Evolutionary conservation across 164 flowering plant genomes (phyloP), one percentile per base, ranked within the genome.

Genomic region (Macadamia integrifolia): DNA sequence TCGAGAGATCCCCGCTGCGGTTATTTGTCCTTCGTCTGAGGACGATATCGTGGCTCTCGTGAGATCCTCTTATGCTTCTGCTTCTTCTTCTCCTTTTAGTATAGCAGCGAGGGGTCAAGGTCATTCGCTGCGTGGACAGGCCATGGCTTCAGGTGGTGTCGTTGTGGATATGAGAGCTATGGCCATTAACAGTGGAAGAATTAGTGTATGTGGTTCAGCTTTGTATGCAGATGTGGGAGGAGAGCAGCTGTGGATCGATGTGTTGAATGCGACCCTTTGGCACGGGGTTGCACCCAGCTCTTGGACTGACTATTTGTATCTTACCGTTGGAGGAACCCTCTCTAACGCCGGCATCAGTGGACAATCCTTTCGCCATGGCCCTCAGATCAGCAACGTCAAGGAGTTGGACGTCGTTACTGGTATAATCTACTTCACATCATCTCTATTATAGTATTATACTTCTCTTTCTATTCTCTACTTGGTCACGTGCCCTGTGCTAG

Each of bases 301-400:
- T 2, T 93, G 94, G 96, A 91, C 98, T 0, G 98, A 93, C 67
- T 93, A 93, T 69, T 73, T 93, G 80, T 81, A 89, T 69, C 79
- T 93, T 0, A 86, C 87, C 1, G 94, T 93, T 13, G 98, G 97
- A 6, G 98, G 98, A 15, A 93, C 98, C 13, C 85, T 93, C 5
- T 91, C 97, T 3, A 91, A 91, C 62, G 97, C 87, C 12, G 97
- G 97, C n/a, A 86, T 88, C 8, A 84, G 97, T 49, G 97, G 97
- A 9, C 96, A 91, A 58, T 64, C 87, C 0, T 92, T 88, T 61
- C 79, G 79, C 0, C 78, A 83, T 74, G 98, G 98, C 13, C 98
- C 98, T 71, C 97, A 91, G 79, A 90, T 93, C 60, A 81, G 76
- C 78, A 91, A 88, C 70, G 97, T 93, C 4, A 61, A 69, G 57